A percentile compares a stretch with the other conserved stretches of the same genome.
Evolutionary conservation across 805 yeast species (phyloP).

Genomic region (Kodamaea fukazawae): DNA sequence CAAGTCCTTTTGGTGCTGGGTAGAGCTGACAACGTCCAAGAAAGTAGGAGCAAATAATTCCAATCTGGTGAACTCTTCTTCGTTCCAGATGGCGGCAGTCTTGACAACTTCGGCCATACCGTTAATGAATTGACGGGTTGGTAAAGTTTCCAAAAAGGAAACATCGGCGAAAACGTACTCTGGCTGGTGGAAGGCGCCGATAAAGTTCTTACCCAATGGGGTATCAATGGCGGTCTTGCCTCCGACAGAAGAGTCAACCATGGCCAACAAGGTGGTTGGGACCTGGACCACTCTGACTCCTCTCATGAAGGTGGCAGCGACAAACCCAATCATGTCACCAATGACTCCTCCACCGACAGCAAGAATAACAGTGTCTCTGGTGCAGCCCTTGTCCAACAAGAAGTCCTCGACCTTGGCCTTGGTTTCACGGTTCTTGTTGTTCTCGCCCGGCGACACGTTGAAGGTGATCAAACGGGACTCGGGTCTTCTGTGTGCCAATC

Average conservation of each 20-base stretch:
- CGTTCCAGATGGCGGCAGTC: slow-evolving; percentile 98
- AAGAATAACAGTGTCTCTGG: slow-evolving; percentile 89
- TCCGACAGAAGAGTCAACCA: slow-evolving; percentile 98
- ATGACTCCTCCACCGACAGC: slow-evolving; percentile 99
- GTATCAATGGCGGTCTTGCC: slow-evolving; percentile 99
- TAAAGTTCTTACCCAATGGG: slow-evolving; percentile 89
- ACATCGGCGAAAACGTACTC: slow-evolving; percentile 83
- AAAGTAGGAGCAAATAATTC: slow-evolving; percentile 73
- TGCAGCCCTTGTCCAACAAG: slow-evolving; percentile 78
- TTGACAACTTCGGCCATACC: slow-evolving; percentile 98
- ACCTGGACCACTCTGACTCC: slow-evolving; percentile 92
- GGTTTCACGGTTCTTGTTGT: slow-evolving; percentile 81
- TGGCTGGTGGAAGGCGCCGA: slow-evolving; percentile 99
- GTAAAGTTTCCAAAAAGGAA: slow-evolving; percentile 80
- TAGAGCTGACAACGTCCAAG: slow-evolving; percentile 53
- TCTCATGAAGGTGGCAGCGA: slow-evolving; percentile 99
- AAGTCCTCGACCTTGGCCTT: slow-evolving; percentile 93
- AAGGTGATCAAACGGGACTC: slow-evolving; percentile 67
- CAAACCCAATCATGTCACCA: slow-evolving; percentile 98
- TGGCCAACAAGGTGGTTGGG: slow-evolving; percentile 89
- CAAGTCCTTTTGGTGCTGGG: slow-evolving; percentile 42
- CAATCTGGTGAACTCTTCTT: slow-evolving; percentile 76
- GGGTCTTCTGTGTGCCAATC: slow-evolving; percentile 40
- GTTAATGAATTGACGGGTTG: slow-evolving; percentile 90
- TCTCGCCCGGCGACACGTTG: slow-evolving; percentile 88